Conservation (phyloP, 2,329 filamentous ascomycete genomes). For the Aspergillus brasiliensis region DNA sequence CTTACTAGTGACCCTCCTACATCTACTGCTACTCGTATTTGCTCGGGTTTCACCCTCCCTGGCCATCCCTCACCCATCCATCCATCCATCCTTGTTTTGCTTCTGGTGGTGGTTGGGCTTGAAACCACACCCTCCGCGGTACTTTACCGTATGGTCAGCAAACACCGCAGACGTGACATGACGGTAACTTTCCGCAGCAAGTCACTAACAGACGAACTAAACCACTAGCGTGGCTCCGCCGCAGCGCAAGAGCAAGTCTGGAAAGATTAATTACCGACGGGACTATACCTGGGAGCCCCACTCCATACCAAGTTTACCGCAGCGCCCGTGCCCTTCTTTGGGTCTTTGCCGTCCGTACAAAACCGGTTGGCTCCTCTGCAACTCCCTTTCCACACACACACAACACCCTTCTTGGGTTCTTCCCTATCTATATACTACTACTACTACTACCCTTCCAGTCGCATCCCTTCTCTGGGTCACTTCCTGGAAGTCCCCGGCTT, state of each 20-base stretch:
- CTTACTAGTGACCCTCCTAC: too few species aligned
- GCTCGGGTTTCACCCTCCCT: background rate
- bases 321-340: background rate
- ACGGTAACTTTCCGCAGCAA: background rate
- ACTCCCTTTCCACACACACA: background rate
- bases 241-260: background rate
- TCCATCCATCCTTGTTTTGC: background rate
- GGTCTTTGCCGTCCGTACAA: conserved; percentile 11
- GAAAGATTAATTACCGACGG: background rate
- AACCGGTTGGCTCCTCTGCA: conserved; percentile 7
- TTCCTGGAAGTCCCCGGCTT: background rate
- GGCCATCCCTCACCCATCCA: background rate
- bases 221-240: conserved; percentile 7
- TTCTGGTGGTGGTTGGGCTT: background rate
- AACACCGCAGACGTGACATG: background rate
- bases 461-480: conserved; percentile 3
- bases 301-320: background rate
- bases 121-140: background rate
- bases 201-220: background rate
- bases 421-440: background rate
- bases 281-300: background rate
- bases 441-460: background rate
- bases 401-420: conserved; percentile 3
- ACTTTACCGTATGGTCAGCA: background rate
- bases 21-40: background rate